phyloP scores from a whole-genome alignment of 345 rosid species.

The Noccaea caerulescens region DNA sequence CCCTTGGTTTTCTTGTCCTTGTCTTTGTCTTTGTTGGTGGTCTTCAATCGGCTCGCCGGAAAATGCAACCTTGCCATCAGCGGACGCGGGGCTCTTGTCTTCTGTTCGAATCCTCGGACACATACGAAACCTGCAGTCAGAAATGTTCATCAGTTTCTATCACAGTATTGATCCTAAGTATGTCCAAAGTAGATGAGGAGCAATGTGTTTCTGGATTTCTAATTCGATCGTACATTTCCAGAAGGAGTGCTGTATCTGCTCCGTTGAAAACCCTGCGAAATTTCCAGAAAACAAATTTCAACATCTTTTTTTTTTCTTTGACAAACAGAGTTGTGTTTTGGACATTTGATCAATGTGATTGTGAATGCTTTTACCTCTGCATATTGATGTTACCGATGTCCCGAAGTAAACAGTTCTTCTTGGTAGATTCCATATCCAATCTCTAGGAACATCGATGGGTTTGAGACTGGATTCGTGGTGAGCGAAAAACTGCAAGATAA shows the following conservation, averaged over 20 bases:
- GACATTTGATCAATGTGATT: slow-evolving; percentile 20
- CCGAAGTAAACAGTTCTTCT: slow-evolving; percentile 86
- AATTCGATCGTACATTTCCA: slow-evolving; percentile 71
- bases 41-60: slow-evolving; percentile 59
- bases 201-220: slow-evolving; percentile 11
- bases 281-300: slow-evolving; percentile 31
- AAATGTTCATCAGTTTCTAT: slow-evolving; percentile 10
- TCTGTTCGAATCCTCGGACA: slow-evolving; percentile 83
- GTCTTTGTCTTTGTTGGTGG: slow-evolving; percentile 22
- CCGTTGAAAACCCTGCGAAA: slow-evolving; percentile 73
- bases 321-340: slow-evolving; percentile 8
- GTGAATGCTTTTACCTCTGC: slow-evolving; percentile 61
- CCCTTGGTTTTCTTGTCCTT: no score
- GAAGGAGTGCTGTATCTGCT: slow-evolving; percentile 76
- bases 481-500: slow-evolving; percentile 73
- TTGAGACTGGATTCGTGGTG: slow-evolving; percentile 79
- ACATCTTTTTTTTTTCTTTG: slow-evolving; percentile 15
- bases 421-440: slow-evolving; percentile 76
- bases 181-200: slow-evolving; percentile 19
- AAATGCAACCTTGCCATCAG: slow-evolving; percentile 77
- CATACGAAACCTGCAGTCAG: slow-evolving; percentile 75
- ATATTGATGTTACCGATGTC: slow-evolving; percentile 84
- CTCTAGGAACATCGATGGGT: slow-evolving; percentile 79
- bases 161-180: not conserved
- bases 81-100: slow-evolving; percentile 82